Base-by-base conservation (phyloP, 257 asterid species). In the Cynanchum wilfordii region DNA sequence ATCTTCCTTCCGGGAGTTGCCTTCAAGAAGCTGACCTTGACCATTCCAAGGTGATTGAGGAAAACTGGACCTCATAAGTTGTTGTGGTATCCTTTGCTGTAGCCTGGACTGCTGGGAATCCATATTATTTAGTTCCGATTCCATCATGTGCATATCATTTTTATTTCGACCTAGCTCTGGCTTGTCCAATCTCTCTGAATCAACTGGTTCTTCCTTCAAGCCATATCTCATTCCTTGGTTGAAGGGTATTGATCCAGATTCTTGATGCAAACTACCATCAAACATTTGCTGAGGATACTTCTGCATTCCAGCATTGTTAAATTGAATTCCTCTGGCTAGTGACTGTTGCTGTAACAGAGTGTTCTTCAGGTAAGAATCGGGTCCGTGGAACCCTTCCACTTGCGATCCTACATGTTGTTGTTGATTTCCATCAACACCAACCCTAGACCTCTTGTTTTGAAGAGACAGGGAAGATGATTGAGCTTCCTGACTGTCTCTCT, bases 161-260 rank as follows among this genome's bases (percentile, higher is more conserved):
- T 79, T 84, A 65, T 70, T 79, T 67, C 88, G 90, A 30, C 81
- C 75, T 52, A 78, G 74, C 67, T 85, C 90, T 66, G 83, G 73
- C 81, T 83, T 89, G 69, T 92, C 97, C 84, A 84, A 75, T 81
- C 89, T 81, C 68, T 88, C 98, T 5, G 79, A 81, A 82, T 92
- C 98, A 47, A 88, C 82, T 25, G 92, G 96, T 71, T 95, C 99
- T 84, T 92, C 98, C 89, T 95, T 92, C 76, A 95, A 78, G 78
- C 86, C 86, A 88, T 84, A 87, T 77, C 93, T 87, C 40, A 88
- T 64, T 77, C 93, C 98, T 81, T 87, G 98, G 64, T 87, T 60
- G 74, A 86, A 86, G n/a, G 93, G 87, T 79, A 82, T 78, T 22
- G 83, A 29, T 69, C 89, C 89, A 58, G 86, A 83, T 79, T 91